Base-by-base conservation (phyloP, 306 rosid species). In the Ammopiptanthus mongolicus region DNA sequence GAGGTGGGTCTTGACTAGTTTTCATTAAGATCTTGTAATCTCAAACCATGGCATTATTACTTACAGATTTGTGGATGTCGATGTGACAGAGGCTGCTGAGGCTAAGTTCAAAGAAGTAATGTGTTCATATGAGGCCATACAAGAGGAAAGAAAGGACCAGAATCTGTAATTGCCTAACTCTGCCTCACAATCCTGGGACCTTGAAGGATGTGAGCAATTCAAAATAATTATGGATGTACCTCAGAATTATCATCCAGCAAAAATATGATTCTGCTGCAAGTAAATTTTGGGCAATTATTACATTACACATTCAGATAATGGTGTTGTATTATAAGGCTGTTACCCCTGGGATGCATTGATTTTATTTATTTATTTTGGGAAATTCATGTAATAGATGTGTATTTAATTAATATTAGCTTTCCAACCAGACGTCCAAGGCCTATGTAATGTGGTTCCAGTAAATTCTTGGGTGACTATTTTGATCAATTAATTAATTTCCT, bases 51-150 rank as follows among this genome's bases (percentile, higher is more conserved):
- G 14, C 66, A 73, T 61, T 65, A 47, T 69, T 65, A 66, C 66
- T 61, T 12, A 57, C 56, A 17, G 22, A 69, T 29, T 56, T 28
- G 50, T 74, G 65, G 19, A 60, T 67, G 17, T 80, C 47, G 75
- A 62, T 78, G 17, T 78, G 81, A 83, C 96, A 94, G 98, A 71
- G 77, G 95, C 83, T 71, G 91, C 97, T 22, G 98, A 94, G 82
- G 90, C 93, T 9, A 94, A 94, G 86, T 94, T 94, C 86, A 94
- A 91, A 85, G 98, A 91, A 79, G 95, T 94, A 47, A 88, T 94
- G 89, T 69, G 78, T 22, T 94, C 98, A 55, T 94, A 91, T 14
- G 98, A 94, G 71, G 96, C 97, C 82, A 90, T 94, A 76, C 91
- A 94, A 86, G 57, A 79, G 68, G 97, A 90, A 84, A 86, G 94